Evolutionary conservation across 148 eudicot species (phyloP).

Genomic region (Rhododendron henanense): DNA sequence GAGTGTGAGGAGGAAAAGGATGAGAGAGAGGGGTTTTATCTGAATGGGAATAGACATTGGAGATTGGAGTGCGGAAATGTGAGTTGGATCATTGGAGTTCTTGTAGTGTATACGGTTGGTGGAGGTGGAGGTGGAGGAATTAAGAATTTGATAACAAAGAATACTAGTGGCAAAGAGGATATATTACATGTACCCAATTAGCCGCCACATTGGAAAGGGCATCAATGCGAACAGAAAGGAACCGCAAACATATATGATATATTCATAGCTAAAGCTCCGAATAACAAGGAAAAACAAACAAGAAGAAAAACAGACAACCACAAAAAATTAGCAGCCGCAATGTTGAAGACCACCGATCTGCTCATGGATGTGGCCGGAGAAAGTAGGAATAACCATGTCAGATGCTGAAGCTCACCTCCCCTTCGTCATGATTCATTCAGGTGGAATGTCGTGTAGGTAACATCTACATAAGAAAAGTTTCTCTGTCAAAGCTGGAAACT

Average conservation of each 20-base stretch:
- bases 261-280: too few relatives aligned
- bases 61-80: background rate
- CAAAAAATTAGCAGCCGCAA: too few relatives aligned
- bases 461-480: too few relatives aligned
- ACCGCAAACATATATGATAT: too few relatives aligned
- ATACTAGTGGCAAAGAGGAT: background rate
- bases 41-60: background rate
- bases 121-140: background rate
- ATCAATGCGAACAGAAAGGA: background rate
- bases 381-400: background rate
- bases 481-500: too few relatives aligned
- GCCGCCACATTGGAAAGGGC: background rate
- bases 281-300: too few relatives aligned
- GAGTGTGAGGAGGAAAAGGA: constrained; percentile 21
- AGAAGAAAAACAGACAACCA: too few relatives aligned
- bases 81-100: background rate
- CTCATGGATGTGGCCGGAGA: background rate
- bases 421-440: background rate
- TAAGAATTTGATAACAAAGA: background rate
- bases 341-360: background rate
- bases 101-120: background rate
- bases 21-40: background rate
- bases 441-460: too few relatives aligned
- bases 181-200: background rate
- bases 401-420: background rate